Percentiles rank a stretch among this genome's conserved stretches.
Evolutionary conservation across 306 rosid species (phyloP).

Genomic region (Castanea crenata): DNA sequence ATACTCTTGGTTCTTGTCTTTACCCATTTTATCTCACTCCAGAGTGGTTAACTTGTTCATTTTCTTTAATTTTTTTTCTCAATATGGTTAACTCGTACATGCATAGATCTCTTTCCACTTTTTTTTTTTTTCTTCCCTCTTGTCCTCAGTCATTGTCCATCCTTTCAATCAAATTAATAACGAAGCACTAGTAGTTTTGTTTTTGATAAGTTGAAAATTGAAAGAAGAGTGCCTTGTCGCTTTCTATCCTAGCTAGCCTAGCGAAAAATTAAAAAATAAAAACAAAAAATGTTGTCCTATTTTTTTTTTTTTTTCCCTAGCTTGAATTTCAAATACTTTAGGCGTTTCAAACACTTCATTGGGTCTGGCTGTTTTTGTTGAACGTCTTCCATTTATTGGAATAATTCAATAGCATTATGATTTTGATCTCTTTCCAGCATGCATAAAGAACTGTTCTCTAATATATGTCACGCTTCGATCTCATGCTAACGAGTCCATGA

Average conservation of each 20-base stretch:
- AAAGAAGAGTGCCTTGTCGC: no score
- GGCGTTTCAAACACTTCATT: not conserved
- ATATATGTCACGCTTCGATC: not conserved
- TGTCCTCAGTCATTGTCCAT: not conserved
- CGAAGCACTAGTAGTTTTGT: not conserved
- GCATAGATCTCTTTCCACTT: not conserved
- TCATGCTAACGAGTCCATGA: no score
- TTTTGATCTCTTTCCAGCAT: not conserved
- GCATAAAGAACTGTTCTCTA: not conserved
- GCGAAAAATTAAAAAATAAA: not conserved
- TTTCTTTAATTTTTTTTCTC: no score
- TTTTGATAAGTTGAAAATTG: no score
- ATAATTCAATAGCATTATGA: not conserved
- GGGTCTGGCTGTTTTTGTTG: not conserved
- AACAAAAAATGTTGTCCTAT: not conserved
- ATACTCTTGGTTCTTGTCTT: not conserved
- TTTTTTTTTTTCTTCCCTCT: not conserved
- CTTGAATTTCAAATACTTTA: not conserved
- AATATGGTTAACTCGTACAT: no score
- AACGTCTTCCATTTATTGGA: not conserved
- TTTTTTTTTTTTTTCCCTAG: not conserved
- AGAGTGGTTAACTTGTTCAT: not conserved
- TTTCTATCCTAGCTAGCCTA: not conserved
- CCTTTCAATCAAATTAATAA: not conserved
- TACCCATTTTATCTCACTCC: not conserved